Conservation (phyloP, 202 grass and related monocot species). For the Bolboschoenoplectus hybrid region DNA sequence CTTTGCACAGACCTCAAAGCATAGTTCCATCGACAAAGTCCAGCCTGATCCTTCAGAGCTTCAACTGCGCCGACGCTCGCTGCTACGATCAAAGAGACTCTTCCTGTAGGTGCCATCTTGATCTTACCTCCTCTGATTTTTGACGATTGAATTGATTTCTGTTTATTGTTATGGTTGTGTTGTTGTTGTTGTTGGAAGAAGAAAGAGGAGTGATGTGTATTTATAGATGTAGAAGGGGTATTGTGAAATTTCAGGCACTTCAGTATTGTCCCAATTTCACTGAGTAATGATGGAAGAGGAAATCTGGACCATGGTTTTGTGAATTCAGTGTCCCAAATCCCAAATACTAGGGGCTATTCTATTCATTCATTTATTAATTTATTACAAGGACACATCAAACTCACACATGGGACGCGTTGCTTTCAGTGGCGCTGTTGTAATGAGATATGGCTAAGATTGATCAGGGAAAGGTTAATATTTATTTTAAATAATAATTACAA, state of each 20-base stretch:
- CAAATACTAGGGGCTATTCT: slow-evolving; percentile 12
- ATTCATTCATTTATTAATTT: neutral
- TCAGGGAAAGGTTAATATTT: too few relatives aligned
- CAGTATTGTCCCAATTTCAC: too few relatives aligned
- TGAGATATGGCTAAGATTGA: too few relatives aligned
- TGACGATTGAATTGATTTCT: neutral
- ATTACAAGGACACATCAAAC: too few relatives aligned
- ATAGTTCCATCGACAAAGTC: slow-evolving; percentile 56
- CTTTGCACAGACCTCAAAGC: slow-evolving; percentile 35
- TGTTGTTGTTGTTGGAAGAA: neutral
- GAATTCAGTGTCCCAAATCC: neutral
- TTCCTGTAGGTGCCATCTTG: slow-evolving; percentile 34
- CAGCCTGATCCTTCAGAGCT: slow-evolving; percentile 62
- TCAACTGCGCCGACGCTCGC: slow-evolving; percentile 54
- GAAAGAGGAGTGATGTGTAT: neutral
- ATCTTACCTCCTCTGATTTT: neutral
- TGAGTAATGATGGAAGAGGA: neutral
- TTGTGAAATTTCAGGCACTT: neutral
- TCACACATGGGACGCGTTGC: neutral
- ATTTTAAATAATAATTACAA: too few relatives aligned
- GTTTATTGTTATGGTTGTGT: neutral
- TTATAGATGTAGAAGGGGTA: neutral
- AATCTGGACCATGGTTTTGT: slow-evolving; percentile 7
- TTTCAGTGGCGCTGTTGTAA: neutral
- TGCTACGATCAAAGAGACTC: slow-evolving; percentile 50